phyloP scores from a whole-genome alignment of 2,329 filamentous ascomycete species.

The Claviceps fusiformis region DNA sequence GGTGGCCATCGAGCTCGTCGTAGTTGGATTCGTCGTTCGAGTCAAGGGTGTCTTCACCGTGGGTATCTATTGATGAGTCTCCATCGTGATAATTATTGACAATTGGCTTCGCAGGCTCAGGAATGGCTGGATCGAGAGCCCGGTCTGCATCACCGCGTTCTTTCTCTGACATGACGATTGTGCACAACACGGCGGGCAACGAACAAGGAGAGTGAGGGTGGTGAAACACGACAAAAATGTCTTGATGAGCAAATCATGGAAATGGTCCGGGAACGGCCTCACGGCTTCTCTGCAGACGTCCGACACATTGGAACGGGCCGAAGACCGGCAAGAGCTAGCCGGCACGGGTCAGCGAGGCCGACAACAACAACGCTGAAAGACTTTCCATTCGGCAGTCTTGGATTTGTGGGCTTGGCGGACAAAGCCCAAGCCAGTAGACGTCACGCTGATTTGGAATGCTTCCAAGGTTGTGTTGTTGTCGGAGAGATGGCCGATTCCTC shows the following conservation, averaged over 20 bases:
- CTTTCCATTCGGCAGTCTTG: too few relatives aligned
- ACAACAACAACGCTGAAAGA: too few relatives aligned
- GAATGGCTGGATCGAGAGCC: not conserved
- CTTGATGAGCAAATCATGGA: not conserved
- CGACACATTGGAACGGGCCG: not conserved
- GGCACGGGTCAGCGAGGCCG: not conserved
- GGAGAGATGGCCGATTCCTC: too few relatives aligned
- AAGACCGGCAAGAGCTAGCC: not conserved
- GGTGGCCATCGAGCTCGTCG: slow-evolving; percentile 9
- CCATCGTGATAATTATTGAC: not conserved
- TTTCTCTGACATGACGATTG: not conserved
- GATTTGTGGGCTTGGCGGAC: too few relatives aligned
- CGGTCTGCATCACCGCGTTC: not conserved
- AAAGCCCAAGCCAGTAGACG: too few relatives aligned
- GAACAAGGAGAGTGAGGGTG: not conserved
- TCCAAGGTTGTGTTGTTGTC: too few relatives aligned
- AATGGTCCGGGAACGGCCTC: not conserved
- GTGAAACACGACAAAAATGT: not conserved
- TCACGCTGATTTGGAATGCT: too few relatives aligned
- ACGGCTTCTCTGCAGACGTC: not conserved
- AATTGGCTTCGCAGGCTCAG: not conserved
- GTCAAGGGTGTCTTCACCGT: not conserved
- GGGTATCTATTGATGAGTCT: not conserved
- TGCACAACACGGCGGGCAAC: not conserved
- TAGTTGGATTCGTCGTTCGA: slow-evolving; percentile 1